Base-by-base conservation (phyloP, 345 rosid genomes). In the Citrus glauca region DNA sequence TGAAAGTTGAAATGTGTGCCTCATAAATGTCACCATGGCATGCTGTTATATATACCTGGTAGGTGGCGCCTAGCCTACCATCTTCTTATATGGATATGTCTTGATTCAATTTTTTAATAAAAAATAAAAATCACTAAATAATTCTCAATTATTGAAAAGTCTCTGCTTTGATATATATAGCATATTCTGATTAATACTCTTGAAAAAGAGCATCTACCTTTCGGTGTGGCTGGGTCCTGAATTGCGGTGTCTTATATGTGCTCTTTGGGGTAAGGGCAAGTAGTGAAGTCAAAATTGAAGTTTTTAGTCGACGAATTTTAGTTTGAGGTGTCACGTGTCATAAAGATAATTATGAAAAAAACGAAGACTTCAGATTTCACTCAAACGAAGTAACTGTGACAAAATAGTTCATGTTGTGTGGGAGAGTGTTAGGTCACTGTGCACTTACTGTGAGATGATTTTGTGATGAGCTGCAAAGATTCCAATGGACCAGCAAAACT, bases 1-100 rank as follows among this genome's bases (percentile, higher is more conserved):
- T 53, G 27, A 20, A 71, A 37, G 69, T 84, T 81, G 80, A 76
- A 75, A 72, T 72, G 86, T 42, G 82, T 81, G 86, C 87, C 88
- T 53, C 56, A 40, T 55, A 17, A 79, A 81, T 79, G 79, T 40
- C 37, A 37, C 66, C 66, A 77, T 19, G 68, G 68, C 71, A 60
- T 73, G 66, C 40, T 45, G 16, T 16, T 19, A 13, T 13, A 3
- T 13, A 3, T 13, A 13, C 7, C 37, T n/a, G 6, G 30, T 24
- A 76, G 48, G 63, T 33, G 69, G 14, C 50, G 37, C 73, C 55
- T 25, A 17, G 7, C 57, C 20, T 53, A 66, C 6, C 63, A 8
- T 75, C 14, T 22, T 55, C 28, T 28, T 53, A 74, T 13, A 6
- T 13, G 30, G 27, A 17, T 73, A 48, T 5, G 11, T 17, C 57